These are phyloP conservation scores for Lonicera japonica DNA, from an alignment of 129 eudicot genomes.

Conservation along the genomic window DNA sequence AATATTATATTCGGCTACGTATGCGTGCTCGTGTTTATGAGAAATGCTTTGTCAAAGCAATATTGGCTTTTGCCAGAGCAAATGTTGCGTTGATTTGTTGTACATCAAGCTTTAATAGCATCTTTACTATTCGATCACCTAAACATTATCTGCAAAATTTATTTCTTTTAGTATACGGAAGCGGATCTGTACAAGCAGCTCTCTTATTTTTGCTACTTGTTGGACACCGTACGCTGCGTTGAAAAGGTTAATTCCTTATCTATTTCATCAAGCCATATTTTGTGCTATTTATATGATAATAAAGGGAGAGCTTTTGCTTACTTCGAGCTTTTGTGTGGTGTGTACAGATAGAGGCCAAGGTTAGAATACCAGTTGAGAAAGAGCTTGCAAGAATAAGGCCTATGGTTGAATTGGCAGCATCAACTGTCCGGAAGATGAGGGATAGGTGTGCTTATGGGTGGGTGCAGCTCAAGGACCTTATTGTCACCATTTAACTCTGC, in stretches of 20 bases:
- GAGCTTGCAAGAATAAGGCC: slow-evolving; percentile 63
- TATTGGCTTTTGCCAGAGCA: too few species aligned
- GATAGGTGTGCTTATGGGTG: slow-evolving; percentile 91
- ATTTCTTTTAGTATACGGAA: slow-evolving; percentile 60
- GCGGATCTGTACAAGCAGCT: slow-evolving; percentile 89
- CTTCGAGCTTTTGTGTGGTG: background rate
- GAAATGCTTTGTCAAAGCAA: too few species aligned
- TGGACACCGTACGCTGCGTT: slow-evolving; percentile 71
- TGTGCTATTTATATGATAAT: background rate
- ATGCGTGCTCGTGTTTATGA: background rate
- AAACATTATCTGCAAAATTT: slow-evolving; percentile 2
- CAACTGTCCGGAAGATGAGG: slow-evolving; percentile 54
- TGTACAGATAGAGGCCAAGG: slow-evolving; percentile 56
- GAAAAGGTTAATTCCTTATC: slow-evolving; percentile 49
- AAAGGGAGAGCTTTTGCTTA: background rate
- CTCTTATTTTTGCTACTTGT: slow-evolving; percentile 69
- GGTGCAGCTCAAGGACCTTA: slow-evolving; percentile 71
- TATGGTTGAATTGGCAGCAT: slow-evolving; percentile 55
- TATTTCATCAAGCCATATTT: background rate
- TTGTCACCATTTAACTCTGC: slow-evolving; percentile 33
- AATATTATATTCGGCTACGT: background rate
- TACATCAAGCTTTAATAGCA: background rate
- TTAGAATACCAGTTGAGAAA: slow-evolving; percentile 51
- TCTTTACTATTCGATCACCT: background rate
- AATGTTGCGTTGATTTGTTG: too few species aligned